These are phyloP conservation scores for Odontarrhena argentea DNA, from an alignment of 345 rosid species.

Conservation along the genomic window DNA sequence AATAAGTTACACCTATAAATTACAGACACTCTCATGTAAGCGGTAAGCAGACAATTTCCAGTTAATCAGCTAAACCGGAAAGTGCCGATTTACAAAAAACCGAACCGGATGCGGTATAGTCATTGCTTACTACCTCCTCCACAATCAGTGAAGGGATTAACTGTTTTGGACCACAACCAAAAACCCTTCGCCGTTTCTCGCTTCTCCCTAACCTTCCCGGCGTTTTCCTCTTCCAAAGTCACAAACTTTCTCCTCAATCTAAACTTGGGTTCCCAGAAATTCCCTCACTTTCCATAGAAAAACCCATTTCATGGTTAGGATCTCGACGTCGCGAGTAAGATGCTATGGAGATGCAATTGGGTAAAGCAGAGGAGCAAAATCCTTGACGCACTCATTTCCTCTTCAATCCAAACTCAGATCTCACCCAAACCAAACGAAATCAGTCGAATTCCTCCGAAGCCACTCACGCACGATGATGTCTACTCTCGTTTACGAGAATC, in stretches of 20 bases:
- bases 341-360: constrained; percentile 52
- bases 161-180: neutral
- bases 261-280: constrained; percentile 1
- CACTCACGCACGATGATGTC: constrained; percentile 53
- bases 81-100: neutral
- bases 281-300: neutral
- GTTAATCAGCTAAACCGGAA: constrained; percentile 15
- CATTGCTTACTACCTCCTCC: constrained; percentile 24
- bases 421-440: constrained; percentile 28
- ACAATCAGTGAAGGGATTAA: constrained; percentile 18
- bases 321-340: constrained; percentile 28
- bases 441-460: constrained; percentile 2
- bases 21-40: no score
- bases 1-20: neutral
- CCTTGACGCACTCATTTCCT: constrained; percentile 33
- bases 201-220: constrained; percentile 6
- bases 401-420: constrained; percentile 28
- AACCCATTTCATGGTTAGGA: constrained; percentile 31
- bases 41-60: no score
- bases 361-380: constrained; percentile 36
- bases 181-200: constrained; percentile 25
- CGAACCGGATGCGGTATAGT: constrained; percentile 28
- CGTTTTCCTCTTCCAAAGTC: neutral
- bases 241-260: constrained; percentile 15
- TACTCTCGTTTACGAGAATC: constrained; percentile 49